Conservation (phyloP, 2,329 filamentous ascomycete species). For the Chaetomium strumarium region DNA sequence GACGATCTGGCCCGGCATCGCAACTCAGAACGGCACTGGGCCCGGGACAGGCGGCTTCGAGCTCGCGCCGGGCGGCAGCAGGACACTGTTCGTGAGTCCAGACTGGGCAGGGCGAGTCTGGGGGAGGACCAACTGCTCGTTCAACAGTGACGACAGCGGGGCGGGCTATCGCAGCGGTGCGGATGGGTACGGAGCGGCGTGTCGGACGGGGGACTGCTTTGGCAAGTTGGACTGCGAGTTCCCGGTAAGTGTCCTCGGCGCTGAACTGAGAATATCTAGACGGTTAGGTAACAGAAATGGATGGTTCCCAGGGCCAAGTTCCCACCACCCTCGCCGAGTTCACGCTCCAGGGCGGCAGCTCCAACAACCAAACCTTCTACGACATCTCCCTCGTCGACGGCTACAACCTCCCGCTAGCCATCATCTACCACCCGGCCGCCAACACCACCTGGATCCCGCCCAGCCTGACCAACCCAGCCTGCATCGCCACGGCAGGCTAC, state of each 20-base stretch:
- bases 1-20: constrained; percentile 70
- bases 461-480: constrained; percentile 70
- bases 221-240: constrained; percentile 62
- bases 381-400: constrained; percentile 82
- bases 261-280: no score
- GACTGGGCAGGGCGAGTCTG: constrained; percentile 80
- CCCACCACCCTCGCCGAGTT: constrained; percentile 78
- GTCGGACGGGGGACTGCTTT: constrained; percentile 71
- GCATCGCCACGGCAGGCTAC: constrained; percentile 63
- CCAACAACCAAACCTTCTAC: constrained; percentile 64
- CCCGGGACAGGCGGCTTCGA: constrained; percentile 64
- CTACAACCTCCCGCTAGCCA: constrained; percentile 70
- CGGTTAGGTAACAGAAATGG: neutral
- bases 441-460: constrained; percentile 64
- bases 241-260: constrained; percentile 52
- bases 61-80: constrained; percentile 52
- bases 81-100: constrained; percentile 57
- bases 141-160: constrained; percentile 57
- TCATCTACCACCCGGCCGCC: constrained; percentile 53
- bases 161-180: constrained; percentile 30
- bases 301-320: constrained; percentile 51
- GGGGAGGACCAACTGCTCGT: constrained; percentile 79
- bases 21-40: constrained; percentile 64
- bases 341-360: constrained; percentile 61
- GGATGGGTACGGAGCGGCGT: constrained; percentile 49